These are phyloP conservation scores for Skeletonema marinoi DNA, from an alignment of 108 stramenopile genomes.

Conservation along the genomic window DNA sequence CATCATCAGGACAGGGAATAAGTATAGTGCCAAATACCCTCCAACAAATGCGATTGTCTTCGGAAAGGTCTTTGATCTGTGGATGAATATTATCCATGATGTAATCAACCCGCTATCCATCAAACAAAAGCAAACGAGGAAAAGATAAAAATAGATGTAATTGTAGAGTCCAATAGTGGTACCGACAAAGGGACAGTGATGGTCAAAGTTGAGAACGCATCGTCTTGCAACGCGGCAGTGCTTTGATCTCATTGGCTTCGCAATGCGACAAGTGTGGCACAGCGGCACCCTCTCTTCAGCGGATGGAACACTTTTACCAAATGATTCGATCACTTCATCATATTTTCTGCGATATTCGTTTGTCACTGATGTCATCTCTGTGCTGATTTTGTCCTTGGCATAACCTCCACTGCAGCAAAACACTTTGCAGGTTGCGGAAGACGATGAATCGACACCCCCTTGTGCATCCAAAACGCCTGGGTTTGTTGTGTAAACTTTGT, in stretches of 20 bases:
- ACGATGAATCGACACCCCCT: constrained; percentile 20
- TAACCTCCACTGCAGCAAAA: constrained; percentile 28
- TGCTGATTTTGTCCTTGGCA: constrained; percentile 44
- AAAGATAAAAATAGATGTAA: constrained; percentile 92
- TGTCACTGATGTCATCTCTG: constrained; percentile 46
- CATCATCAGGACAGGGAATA: constrained; percentile 64
- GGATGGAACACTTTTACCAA: constrained; percentile 57
- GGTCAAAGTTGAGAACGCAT: constrained; percentile 96
- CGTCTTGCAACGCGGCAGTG: constrained; percentile 88
- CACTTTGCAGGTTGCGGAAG: constrained; percentile 23
- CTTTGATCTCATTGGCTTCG: constrained; percentile 91
- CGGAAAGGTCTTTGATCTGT: constrained; percentile 31
- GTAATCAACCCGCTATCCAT: constrained; percentile 49
- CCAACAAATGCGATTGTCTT: constrained; percentile 46
- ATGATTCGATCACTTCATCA: constrained; percentile 77
- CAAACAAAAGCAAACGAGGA: constrained; percentile 67
- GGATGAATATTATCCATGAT: constrained; percentile 60
- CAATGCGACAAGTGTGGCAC: constrained; percentile 96
- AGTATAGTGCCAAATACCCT: constrained; percentile 63
- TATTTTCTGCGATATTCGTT: constrained; percentile 64
- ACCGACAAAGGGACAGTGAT: constrained; percentile 98
- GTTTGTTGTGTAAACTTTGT: constrained; percentile 63
- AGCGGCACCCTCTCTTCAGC: constrained; percentile 57
- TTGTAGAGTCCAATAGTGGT: constrained; percentile 95
- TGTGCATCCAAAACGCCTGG: constrained; percentile 70